Evolutionary conservation across 1,284 basidiomycete species (phyloP), one percentile per base, ranked within the genome.

Genomic region (Malassezia restricta): DNA sequence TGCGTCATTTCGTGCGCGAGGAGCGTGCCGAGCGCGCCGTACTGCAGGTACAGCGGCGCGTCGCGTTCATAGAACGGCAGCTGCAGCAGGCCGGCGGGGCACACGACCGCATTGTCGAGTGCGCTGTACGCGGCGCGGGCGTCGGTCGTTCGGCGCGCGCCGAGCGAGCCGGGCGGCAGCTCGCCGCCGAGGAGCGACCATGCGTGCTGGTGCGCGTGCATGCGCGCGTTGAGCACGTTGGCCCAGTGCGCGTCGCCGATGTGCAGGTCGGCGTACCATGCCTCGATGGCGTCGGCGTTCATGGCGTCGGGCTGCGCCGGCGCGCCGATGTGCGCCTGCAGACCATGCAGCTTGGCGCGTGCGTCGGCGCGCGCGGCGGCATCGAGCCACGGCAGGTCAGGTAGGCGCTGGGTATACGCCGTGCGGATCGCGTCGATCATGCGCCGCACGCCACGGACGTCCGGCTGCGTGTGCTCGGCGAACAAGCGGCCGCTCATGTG

Each of bases 41-140:
- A 95, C 45, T 84, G 81, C 54, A 96, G 77, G 74, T 94, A 92
- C 47, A 80, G 78, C 9, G 87, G 88, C 87, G 88, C 94, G 54
- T 82, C 77, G 50, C 81, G 77, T 11, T 81, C 81, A 78, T 94
- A 96, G 81, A 92, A 96, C 0, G 90, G 90, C 2, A 86, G 83
- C 65, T 85, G 87, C 39, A 96, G 76, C 67, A 96, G 91, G 37
- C 92, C 92, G 12, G 92, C 92, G 4, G 92, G 91, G 78, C 98
- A 95, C 14, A 91, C 87, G 54, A 95, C 92, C 83, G 92, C 76
- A 49, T 65, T 71, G 35, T 54, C 57, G 32, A 63, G 58, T 31
- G 67, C 64, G 63, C 52, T 62, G 62, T 69, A 71, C 47, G 68
- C 68, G 43, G 71, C 68, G 43, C 74, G 68, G 15, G 73, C 75